phyloP scores from a whole-genome alignment of 2,329 filamentous ascomycete species.

The Colletotrichum incanum region DNA sequence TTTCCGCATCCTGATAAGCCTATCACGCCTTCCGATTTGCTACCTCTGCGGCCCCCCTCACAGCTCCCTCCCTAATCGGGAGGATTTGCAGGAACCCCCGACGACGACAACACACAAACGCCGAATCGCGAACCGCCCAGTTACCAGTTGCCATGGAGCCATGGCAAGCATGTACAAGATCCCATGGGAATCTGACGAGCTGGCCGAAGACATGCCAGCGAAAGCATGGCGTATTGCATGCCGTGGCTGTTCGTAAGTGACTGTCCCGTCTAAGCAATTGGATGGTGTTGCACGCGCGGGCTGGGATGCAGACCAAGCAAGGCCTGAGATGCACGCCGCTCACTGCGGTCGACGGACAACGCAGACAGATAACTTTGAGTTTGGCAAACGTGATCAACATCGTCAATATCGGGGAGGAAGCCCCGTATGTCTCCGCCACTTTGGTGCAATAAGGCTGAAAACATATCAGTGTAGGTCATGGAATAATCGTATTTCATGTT shows the following conservation, averaged over 20 bases:
- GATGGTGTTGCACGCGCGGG: neutral
- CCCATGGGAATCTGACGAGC: neutral
- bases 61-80: neutral
- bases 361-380: neutral
- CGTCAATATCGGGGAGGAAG: neutral
- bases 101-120: neutral
- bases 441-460: neutral
- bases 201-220: neutral
- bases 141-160: neutral
- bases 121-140: neutral
- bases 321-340: neutral
- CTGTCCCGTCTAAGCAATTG: neutral
- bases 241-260: neutral
- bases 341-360: neutral
- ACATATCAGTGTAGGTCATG: neutral
- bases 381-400: neutral
- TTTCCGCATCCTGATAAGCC: slow-evolving; percentile 18
- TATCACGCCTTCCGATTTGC: slow-evolving; percentile 26
- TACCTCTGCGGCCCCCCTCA: neutral
- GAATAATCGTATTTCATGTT: too few species aligned
- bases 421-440: neutral
- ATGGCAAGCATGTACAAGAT: neutral
- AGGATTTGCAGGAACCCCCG: slow-evolving; percentile 1
- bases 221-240: neutral
- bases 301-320: neutral